A percentile compares a stretch with the other conserved stretches of the same genome.
phyloP scores from a whole-genome alignment of 2,329 filamentous ascomycete genomes.

The Penicillium polonicum region DNA sequence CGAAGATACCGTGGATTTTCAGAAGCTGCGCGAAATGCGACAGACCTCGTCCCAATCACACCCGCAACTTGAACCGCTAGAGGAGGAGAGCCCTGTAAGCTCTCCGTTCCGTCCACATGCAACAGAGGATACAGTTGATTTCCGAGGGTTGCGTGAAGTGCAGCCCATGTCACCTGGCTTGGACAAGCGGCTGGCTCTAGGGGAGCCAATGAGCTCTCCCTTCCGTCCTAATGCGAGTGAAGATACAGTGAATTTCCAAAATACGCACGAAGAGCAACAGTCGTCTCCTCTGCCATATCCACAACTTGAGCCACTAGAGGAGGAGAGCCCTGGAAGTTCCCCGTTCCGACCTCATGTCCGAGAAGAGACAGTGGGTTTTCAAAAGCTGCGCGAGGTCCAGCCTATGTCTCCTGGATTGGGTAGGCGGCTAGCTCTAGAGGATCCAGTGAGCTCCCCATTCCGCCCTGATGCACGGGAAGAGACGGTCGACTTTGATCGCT shows the following conservation, averaged over 20 bases:
- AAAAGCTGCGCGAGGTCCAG: constrained; percentile 21
- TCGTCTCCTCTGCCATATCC: constrained; percentile 11
- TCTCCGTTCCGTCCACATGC: constrained; percentile 39
- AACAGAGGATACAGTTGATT: constrained; percentile 34
- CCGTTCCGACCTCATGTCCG: constrained; percentile 35
- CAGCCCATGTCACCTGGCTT: constrained; percentile 19
- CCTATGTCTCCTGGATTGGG: constrained; percentile 19
- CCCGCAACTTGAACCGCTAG: constrained; percentile 9
- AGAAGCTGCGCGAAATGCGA: constrained; percentile 23
- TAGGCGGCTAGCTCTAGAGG: constrained; percentile 15
- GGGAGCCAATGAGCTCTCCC: constrained; percentile 38
- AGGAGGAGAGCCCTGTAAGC: constrained; percentile 29
- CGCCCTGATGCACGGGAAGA: constrained; percentile 32
- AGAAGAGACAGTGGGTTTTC: constrained; percentile 34
- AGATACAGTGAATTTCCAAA: constrained; percentile 32
- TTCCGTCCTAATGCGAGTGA: constrained; percentile 35
- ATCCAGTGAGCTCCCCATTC: constrained; percentile 40
- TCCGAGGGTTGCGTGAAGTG: constrained; percentile 23
- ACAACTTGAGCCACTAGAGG: constrained; percentile 6
- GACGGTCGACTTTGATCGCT: constrained; percentile 31
- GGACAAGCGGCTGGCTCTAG: constrained; percentile 15
- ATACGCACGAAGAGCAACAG: constrained; percentile 16
- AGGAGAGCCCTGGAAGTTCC: constrained; percentile 33
- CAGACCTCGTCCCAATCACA: constrained; percentile 9
- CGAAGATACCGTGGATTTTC: constrained; percentile 37